These are phyloP conservation scores for Micromonas pusilla DNA, from an alignment of 139 green algal genomes.

Conservation along the genomic window DNA sequence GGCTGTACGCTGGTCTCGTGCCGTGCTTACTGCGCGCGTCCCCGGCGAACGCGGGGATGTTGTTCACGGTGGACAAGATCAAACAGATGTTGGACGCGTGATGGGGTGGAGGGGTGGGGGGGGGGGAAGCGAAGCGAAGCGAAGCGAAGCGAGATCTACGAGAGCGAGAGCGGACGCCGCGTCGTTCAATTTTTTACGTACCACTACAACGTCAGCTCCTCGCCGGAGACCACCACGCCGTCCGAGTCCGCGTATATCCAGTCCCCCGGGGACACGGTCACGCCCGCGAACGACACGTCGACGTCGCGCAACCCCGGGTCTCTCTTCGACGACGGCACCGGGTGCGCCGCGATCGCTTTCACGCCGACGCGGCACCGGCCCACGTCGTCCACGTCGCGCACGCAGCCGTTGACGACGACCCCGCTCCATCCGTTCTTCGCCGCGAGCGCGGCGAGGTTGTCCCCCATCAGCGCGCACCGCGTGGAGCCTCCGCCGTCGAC, in stretches of 20 bases:
- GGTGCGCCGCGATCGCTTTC: slow-evolving; percentile 62
- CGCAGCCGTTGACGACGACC: slow-evolving; percentile 90
- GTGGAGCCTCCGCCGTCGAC: slow-evolving; percentile 80
- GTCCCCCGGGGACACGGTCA: slow-evolving; percentile 62
- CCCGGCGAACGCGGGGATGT: slow-evolving; percentile 86
- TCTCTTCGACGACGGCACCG: slow-evolving; percentile 12
- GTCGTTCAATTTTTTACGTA: neutral
- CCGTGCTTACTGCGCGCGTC: slow-evolving; percentile 80
- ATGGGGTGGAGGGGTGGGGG: neutral
- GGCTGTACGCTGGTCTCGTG: slow-evolving; percentile 86
- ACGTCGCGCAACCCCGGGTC: slow-evolving; percentile 60
- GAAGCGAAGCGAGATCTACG: too few relatives aligned
- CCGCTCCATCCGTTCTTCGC: slow-evolving; percentile 81
- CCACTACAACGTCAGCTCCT: neutral
- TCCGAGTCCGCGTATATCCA: slow-evolving; percentile 85
- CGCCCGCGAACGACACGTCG: slow-evolving; percentile 59
- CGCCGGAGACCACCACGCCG: slow-evolving; percentile 63
- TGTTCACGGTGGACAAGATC: slow-evolving; percentile 79
- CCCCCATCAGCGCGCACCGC: slow-evolving; percentile 87
- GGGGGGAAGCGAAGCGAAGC: too few relatives aligned
- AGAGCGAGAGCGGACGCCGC: too few relatives aligned
- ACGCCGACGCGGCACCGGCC: slow-evolving; percentile 72
- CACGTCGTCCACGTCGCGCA: slow-evolving; percentile 86
- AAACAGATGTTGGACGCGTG: slow-evolving; percentile 18
- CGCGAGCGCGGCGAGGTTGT: slow-evolving; percentile 69